Conservation (phyloP, 345 rosid genomes). For the Citrus australasica region DNA sequence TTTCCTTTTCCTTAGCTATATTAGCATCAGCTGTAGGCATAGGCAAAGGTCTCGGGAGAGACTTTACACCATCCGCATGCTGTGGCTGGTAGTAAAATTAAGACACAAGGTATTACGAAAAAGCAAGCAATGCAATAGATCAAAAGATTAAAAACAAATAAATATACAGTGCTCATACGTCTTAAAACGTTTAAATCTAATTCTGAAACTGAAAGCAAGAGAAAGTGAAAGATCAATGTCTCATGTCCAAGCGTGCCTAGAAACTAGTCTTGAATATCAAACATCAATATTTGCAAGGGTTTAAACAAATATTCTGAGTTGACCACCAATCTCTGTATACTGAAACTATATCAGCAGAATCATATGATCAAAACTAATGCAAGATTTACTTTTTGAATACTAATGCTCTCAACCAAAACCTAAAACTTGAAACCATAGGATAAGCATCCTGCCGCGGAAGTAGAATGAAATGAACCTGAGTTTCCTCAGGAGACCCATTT, state of each 20-base stretch:
- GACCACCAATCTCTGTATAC: not conserved
- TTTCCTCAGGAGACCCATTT: constrained; percentile 69
- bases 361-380: not conserved
- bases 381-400: not conserved
- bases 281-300: not conserved
- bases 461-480: constrained; percentile 45
- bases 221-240: not conserved
- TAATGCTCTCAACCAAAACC: not conserved
- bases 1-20: constrained; percentile 33
- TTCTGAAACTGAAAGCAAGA: not conserved
- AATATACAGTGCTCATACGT: not conserved
- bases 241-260: not conserved
- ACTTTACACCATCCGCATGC: constrained; percentile 42
- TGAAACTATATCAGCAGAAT: not conserved
- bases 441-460: not conserved
- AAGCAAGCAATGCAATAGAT: constrained; percentile 3
- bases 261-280: not conserved
- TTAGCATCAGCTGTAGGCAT: constrained; percentile 31
- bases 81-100: constrained; percentile 44
- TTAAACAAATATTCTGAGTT: not conserved
- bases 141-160: not conserved
- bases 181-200: constrained; percentile 3
- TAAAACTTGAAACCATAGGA: not conserved
- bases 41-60: constrained; percentile 81
- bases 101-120: constrained; percentile 17